phyloP scores from a whole-genome alignment of 176 grass and related monocot genomes.

The Cocos nucifera region DNA sequence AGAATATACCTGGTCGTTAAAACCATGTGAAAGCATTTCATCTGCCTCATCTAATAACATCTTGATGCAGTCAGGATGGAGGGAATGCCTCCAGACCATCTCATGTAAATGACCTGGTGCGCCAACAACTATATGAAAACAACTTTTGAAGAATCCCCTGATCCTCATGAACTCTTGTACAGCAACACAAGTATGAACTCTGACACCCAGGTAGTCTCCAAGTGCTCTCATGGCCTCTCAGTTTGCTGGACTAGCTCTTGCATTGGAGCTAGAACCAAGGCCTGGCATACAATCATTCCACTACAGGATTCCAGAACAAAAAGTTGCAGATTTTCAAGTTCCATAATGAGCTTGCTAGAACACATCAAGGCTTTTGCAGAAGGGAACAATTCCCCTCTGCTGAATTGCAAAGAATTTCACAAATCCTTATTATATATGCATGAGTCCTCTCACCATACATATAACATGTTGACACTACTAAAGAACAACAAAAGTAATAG shows the following conservation, averaged over 20 bases:
- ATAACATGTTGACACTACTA: too few relatives aligned
- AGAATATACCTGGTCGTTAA: neutral
- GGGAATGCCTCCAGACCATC: conserved; percentile 2
- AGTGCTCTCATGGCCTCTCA: conserved; percentile 1
- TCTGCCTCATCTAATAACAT: conserved; percentile 2
- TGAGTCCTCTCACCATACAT: too few relatives aligned
- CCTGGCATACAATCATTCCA: conserved; percentile 1
- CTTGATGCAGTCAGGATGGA: neutral
- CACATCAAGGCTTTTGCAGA: neutral
- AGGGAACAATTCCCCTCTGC: conserved; percentile 4
- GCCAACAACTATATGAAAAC: neutral
- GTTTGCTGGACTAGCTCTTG: neutral
- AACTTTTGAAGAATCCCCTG: conserved; percentile 1
- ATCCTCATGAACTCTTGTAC: neutral
- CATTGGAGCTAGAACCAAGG: conserved; percentile 9
- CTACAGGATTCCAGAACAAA: neutral
- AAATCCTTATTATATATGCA: neutral
- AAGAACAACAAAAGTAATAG: too few relatives aligned
- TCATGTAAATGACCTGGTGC: conserved; percentile 1
- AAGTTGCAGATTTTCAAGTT: conserved; percentile 1
- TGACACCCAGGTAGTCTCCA: conserved; percentile 3
- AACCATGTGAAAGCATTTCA: conserved; percentile 7
- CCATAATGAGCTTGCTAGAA: conserved; percentile 1
- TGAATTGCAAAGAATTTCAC: conserved; percentile 3
- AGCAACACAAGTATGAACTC: conserved; percentile 2